A percentile compares a stretch with the other conserved stretches of the same genome.
Evolutionary conservation across 1,284 basidiomycete species (phyloP).

Genomic region (Coniophora puteana): DNA sequence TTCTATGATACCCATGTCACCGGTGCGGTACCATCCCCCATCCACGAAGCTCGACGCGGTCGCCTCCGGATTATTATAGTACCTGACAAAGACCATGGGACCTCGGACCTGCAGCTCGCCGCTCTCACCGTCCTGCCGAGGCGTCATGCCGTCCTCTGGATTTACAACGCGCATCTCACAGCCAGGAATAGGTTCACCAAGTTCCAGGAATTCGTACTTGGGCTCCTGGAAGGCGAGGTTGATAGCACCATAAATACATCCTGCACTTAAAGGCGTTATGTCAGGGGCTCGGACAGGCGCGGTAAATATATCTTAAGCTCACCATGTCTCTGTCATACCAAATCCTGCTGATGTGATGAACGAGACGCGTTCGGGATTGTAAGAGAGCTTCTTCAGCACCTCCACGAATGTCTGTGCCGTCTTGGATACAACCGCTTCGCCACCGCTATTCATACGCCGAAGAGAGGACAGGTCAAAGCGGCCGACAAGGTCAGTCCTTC

Average conservation of each 20-base stretch:
- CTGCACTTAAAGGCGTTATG: constrained; percentile 20
- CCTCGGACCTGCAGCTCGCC: constrained; percentile 34
- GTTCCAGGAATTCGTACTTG: constrained; percentile 17
- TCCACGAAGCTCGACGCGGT: constrained; percentile 30
- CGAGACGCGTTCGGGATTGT: constrained; percentile 17
- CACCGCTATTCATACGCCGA: constrained; percentile 30
- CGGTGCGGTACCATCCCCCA: constrained; percentile 38
- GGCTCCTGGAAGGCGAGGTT: constrained; percentile 12
- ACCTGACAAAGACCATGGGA: constrained; percentile 31
- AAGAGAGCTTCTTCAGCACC: constrained; percentile 23
- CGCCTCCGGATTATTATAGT: constrained; percentile 32
- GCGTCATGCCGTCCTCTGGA: constrained; percentile 17
- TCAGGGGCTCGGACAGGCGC: not conserved
- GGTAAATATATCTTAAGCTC: not conserved
- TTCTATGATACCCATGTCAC: constrained; percentile 32
- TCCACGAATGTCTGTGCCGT: constrained; percentile 32
- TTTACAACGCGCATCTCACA: constrained; percentile 26
- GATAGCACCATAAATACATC: constrained; percentile 25
- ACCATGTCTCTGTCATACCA: constrained; percentile 39
- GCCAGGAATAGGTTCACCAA: constrained; percentile 17
- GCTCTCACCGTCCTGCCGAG: constrained; percentile 20
- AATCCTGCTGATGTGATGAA: constrained; percentile 33
- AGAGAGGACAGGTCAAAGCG: constrained; percentile 29
- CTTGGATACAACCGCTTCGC: constrained; percentile 35
- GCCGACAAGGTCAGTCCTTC: constrained; percentile 16